Evolutionary conservation across 805 yeast species (phyloP), one percentile per base, ranked within the genome.

Genomic region (Kuraishia capsulata): DNA sequence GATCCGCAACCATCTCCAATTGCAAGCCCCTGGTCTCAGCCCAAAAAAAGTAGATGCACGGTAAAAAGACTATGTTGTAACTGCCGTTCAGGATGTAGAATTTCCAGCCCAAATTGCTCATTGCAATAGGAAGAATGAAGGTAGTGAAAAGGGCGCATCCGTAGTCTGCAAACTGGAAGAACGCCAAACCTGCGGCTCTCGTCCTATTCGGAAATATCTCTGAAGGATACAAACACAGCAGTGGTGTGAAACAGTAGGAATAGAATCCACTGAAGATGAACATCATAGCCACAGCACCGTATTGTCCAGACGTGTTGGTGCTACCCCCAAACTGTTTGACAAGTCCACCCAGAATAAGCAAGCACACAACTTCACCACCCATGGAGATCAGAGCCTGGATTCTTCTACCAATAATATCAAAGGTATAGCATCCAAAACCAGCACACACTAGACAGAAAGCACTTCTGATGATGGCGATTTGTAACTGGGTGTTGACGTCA

Each of bases 121-220:
- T 38, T 3, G 53, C 56, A 29, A 63, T 54, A 10, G 68, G 62
- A 31, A 47, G 44, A 23, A 44, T 51, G 30, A 48, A 52, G 36
- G 46, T 48, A 35, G 47, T 49, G 43, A 51, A 43, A 33, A 51
- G 44, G 11, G 51, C 52, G 37, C 46, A 48, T 0, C 43, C 50
- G 35, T 44, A 47, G 5, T 49, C 43, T 28, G 49, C 45, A 24
- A 54, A 35, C 35, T 47, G 47, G 31, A 45, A 45, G 28, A 49
- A 35, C 1, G 55, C 49, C 49, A 52, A 46, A 24, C 57, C 59
- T 30, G 48, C 47, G 11, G 57, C 41, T 38, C 59, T 47, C 19
- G 47, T 43, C n/a, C 47, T 37, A 37, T 42, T 52, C 18, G 46
- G 47, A 20, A 46, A 43, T 18, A 53, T 45, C 32, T 53, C 58